phyloP scores from a whole-genome alignment of 108 stramenopile species.

The Aureococcus anophagefferens region DNA sequence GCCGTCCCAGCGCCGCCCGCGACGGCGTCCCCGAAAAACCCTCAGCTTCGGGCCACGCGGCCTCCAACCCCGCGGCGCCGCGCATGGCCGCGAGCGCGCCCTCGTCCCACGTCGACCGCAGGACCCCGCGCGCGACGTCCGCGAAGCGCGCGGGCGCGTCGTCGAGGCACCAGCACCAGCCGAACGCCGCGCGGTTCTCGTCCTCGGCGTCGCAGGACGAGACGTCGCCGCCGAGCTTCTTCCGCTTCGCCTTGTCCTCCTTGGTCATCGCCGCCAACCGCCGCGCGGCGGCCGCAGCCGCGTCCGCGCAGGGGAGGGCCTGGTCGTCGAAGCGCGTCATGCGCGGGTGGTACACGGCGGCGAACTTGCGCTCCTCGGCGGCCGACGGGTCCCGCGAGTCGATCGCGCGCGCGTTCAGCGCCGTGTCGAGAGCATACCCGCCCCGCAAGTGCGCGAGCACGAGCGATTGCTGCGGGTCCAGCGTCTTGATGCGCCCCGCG shows the following conservation, averaged over 20 bases:
- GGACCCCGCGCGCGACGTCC: no score
- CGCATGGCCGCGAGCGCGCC: no score
- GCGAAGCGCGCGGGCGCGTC: neutral
- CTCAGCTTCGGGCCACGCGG: no score
- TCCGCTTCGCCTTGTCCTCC: no score
- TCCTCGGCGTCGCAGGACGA: neutral
- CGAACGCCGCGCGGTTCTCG: neutral
- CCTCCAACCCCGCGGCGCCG: no score
- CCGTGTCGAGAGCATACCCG: neutral
- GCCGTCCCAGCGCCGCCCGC: no score
- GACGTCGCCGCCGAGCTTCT: neutral
- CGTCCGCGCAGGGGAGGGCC: no score
- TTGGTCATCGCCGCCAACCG: no score
- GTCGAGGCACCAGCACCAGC: neutral
- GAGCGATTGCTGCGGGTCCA: neutral
- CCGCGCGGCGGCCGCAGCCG: no score
- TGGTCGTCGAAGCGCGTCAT: neutral
- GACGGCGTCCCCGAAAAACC: no score
- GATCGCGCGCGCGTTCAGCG: neutral
- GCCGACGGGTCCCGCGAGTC: neutral
- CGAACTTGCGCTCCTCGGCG: neutral
- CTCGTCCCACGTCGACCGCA: no score
- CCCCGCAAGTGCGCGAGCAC: neutral
- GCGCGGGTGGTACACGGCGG: neutral
- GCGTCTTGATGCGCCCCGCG: neutral